Evolutionary conservation across 192 early-diverging fungal species (phyloP), one percentile per base, ranked within the genome.

Genomic region (Lobosporangium transversale): DNA sequence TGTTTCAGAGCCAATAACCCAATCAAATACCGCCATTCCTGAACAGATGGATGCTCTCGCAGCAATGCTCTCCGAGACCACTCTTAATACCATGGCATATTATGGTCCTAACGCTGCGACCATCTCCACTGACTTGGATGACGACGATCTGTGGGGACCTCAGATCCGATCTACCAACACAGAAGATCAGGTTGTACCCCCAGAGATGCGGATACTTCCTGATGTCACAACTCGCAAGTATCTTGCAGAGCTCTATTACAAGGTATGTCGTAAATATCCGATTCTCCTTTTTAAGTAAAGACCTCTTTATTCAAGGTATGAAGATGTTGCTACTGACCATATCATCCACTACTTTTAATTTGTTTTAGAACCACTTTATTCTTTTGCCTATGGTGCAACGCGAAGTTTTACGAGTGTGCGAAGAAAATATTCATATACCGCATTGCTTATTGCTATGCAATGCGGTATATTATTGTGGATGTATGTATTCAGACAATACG

Each of bases 381-480:
- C 49, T 59, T 26, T 21, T 76, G 20, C 73, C 73, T 20, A 76
- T 76, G 73, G 73, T 76, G 0, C 73, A 76, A 23, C 63, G 53
- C 0, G 64, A 57, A 7, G 73, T 76, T 1, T 53, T 76, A 1
- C 51, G 58, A 11, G 73, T 76, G n/a, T 76, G 73, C 40, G 58
- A 76, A 53, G 53, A 76, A 58, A 76, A 76, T 48, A 62, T 67
- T 15, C 73, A 67, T 20, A 45, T 76, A n/a, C 73, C 73, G 1
- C 59, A 76, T 44, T 76, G 73, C 29, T 48, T 76, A 5, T 40
- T 76, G 7, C 59, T 76, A 20, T 76, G 73, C 53, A 67, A 76
- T 30, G 63, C 73, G 14, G 73, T 76, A n/a, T 76, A 76, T 43
- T 68, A 61, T 48, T 69, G 67, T 21, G 58, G 67, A 23, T 69